phyloP scores from a whole-genome alignment of 768 basidiomycete species.

The Fomitopsis serialis region DNA sequence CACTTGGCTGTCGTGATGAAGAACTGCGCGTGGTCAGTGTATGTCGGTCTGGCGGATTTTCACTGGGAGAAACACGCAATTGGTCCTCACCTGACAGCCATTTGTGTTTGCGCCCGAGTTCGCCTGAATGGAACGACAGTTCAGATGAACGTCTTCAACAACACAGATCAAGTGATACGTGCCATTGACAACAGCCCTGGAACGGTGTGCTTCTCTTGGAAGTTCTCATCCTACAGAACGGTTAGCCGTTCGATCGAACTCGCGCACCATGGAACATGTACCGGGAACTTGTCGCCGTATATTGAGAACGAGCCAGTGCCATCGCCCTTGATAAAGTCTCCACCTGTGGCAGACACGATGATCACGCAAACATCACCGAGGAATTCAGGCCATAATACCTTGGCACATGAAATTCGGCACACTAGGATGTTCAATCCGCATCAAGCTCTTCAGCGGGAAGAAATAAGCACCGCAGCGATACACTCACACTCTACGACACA shows the following conservation, averaged over 20 bases:
- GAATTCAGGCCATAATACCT: constrained; percentile 39
- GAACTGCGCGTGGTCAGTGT: no score
- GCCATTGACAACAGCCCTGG: constrained; percentile 93
- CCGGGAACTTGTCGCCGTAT: constrained; percentile 91
- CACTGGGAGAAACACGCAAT: no score
- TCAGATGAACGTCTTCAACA: not conserved
- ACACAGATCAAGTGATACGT: constrained; percentile 6
- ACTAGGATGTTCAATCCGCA: constrained; percentile 29
- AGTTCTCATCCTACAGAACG: constrained; percentile 88
- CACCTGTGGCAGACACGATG: constrained; percentile 50
- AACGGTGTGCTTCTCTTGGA: constrained; percentile 79
- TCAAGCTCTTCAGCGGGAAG: not conserved
- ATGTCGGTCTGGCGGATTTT: no score
- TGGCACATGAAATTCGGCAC: constrained; percentile 97
- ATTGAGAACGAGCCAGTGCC: constrained; percentile 97
- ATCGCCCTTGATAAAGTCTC: constrained; percentile 92
- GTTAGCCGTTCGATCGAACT: no score
- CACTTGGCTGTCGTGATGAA: constrained; percentile 96
- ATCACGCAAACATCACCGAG: not conserved
- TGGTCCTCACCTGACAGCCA: constrained; percentile 77
- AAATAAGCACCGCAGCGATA: not conserved
- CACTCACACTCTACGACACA: constrained; percentile 58
- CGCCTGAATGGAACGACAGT: constrained; percentile 48
- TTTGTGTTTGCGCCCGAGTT: constrained; percentile 95
- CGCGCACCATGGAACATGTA: constrained; percentile 27